A percentile compares a stretch with the other conserved stretches of the same genome.
Evolutionary conservation across 2,329 filamentous ascomycete species (phyloP).

Genomic region (Trichoderma sp.): DNA sequence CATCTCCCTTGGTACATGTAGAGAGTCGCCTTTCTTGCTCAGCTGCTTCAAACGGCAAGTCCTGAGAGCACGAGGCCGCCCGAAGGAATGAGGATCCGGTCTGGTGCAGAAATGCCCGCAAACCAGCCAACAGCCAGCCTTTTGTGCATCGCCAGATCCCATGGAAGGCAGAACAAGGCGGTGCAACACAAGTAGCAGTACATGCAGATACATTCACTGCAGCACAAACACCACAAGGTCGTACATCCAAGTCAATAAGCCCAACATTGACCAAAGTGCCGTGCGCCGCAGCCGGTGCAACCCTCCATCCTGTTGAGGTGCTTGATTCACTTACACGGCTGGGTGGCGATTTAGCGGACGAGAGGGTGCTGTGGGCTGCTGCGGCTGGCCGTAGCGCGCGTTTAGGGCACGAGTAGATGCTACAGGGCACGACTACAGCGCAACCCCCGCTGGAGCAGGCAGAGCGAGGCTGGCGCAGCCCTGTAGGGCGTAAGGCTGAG

Average conservation of each 20-base stretch:
- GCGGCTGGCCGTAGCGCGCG: background rate
- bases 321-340: background rate
- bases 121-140: background rate
- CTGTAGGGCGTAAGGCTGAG: background rate
- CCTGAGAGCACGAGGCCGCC: background rate
- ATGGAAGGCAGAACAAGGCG: background rate
- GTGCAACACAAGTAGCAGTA: background rate
- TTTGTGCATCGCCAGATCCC: background rate
- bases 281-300: background rate
- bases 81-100: background rate
- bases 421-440: background rate
- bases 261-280: background rate
- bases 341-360: background rate
- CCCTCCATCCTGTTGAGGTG: background rate
- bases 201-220: background rate
- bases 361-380: background rate
- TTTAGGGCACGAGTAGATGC: background rate
- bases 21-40: too few relatives aligned
- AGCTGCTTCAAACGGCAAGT: background rate
- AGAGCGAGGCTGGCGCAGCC: background rate
- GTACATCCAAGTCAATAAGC: background rate
- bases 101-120: background rate
- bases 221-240: too few relatives aligned
- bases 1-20: background rate
- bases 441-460: background rate